Base-by-base conservation (phyloP, 116 monocot genomes). In the Papilionanthe hybrid region DNA sequence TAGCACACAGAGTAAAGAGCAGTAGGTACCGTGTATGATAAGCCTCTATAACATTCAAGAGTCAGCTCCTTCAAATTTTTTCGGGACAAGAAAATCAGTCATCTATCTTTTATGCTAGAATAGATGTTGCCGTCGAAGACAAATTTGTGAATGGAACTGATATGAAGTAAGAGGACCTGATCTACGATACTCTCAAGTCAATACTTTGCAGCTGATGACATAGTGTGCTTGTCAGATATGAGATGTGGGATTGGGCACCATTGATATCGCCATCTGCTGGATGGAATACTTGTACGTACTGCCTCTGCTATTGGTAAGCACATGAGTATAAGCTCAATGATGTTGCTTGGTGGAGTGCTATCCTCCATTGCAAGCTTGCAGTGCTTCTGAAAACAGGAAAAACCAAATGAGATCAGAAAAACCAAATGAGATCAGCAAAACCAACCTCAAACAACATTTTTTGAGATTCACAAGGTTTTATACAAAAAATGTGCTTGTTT, bases 131-230 rank as follows among this genome's bases (percentile, higher is more conserved):
- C 53, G 45, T 76, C 76, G 55, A 76, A 76, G 27, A n/a, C 76
- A 55, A 76, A 76, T 42, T 76, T 76, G 76, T 76, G 76, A 53
- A 76, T 76, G 7, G 76, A 55, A 30, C 76, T 55, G 11, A 28
- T 76, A 29, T 76, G 76, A 50, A 76, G 76, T 55, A 76, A 29
- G 55, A 76, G 76, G 55, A 76, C 76, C 55, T 76, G 76, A 30
- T 76, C 76, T 19, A 76, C 76, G 55, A 76, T 17, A 23, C 55
- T 76, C 10, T 53, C 76, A 23, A 76, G 53, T 55, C 30, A 28
- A 30, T 53, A 17, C 22, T 76, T 47, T 55, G 30, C 27, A 18
- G 28, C 5, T 55, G 30, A 76, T 76, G 76, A 22, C 12, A 76
- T 29, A 17, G 30, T 53, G 27, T 76, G 25, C 53, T 76, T 76